Base-by-base conservation (phyloP, 2,329 filamentous ascomycete species). In the Venturia asperata region DNA sequence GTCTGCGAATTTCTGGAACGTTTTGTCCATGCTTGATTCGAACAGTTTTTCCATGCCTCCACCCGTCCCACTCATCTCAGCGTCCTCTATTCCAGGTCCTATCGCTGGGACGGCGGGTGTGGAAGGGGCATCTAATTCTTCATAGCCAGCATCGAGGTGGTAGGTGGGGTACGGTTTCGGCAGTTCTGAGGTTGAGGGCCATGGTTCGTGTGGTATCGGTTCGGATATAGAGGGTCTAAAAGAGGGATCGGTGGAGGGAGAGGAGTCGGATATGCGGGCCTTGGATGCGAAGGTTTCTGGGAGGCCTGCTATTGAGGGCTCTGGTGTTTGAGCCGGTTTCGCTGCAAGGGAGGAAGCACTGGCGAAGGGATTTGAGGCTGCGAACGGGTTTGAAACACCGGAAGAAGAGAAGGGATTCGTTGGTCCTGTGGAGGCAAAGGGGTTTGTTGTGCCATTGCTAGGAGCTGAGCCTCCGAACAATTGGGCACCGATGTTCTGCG, bases 121-220 rank as follows among this genome's bases (percentile, higher is more conserved):
- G 11, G 77, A 77, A 69, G 86, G 72, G 21, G 76, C 74, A 67
- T 91, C 90, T 34, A 97, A 83, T 4, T 89, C 90, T 76, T 99
- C 94, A 77, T 91, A 96, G 72, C 96, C 93, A 63, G 93, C 93
- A 70, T 97, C 94, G 62, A 88, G 82, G 78, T 91, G 90, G 72
- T 88, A 89, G 39, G 83, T 78, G 0, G 91, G 88, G 76, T 92
- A 97, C 0, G 91, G 80, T 1, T 80, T 67, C 0, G 91, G 89
- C 69, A 90, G 87, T 0, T 82, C 77, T 1, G 85, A 80, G 47
- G 81, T 77, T 15, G 82, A 73, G 0, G 93, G 93, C 92, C 92
- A 97, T 10, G 91, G 88, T 69, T 91, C 85, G 0, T 83, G 78
- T 0, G 84, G 80, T 34, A 21, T 58, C 6, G 52, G 15, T 0